Evolutionary conservation across 495 filamentous ascomycete species (phyloP), one percentile per base, ranked within the genome.

Genomic region (Pseudomonodictys pantanalensis): DNA sequence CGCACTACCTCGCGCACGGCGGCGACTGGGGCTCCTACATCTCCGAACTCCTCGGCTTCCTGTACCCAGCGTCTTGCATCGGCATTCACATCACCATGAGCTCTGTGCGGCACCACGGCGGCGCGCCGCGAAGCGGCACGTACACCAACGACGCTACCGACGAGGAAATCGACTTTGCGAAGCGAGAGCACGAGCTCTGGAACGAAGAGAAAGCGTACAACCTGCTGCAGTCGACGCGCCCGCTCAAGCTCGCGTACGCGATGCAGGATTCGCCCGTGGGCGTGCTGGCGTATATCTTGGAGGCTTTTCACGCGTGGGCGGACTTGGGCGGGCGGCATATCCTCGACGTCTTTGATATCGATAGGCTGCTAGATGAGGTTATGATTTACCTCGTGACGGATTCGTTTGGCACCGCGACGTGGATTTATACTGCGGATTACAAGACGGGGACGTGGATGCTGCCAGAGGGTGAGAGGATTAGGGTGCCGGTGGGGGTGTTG

Each of bases 21-120:
- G 78, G 78, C 52, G 78, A 81, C 63, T 78, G 75, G 75, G 78
- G 78, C 47, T 73, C 70, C 55, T 71, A 71, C 52, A 73, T 80
- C 54, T 71, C 72, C 33, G 74, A 77, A 24, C 60, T 61, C 6
- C 75, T 82, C 62, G 70, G 71, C 22, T 60, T 67, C 18, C 68
- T 62, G 35, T 81, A 77, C 51, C 69, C 78, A 0, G 20, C 64
- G 10, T 65, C 75, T 51, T 72, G 73, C 48, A 69, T 73, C 58
- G 80, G 77, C 25, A 64, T 75, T 15, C 78, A 80, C 49, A 63
- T 78, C 26, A 79, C 78, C 65, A 73, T 77, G 58, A 47, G 28
- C 12, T 20, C 9, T n/a, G 52, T 56, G 2, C 52, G 38, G 8
- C 52, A 56, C 38, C 23, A 56, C 26, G 52, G 38, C 24, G 50